Percentiles rank a stretch among this genome's conserved stretches.
These are phyloP conservation scores for Gynandropsis gynandra DNA, from an alignment of 345 rosid species.

Conservation along the genomic window DNA sequence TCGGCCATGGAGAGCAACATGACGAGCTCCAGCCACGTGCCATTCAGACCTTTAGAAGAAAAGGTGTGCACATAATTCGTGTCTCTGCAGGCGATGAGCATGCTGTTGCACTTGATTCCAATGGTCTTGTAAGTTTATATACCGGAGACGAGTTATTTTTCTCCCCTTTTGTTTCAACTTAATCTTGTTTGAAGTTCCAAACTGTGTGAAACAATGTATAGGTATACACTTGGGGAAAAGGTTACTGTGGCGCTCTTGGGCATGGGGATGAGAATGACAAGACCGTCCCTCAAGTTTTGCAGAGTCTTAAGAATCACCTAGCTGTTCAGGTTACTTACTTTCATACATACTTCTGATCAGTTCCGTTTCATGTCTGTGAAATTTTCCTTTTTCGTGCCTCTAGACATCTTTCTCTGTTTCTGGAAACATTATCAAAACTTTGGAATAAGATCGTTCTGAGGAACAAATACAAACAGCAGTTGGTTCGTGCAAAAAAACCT, in stretches of 20 bases:
- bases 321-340: slow-evolving; percentile 64
- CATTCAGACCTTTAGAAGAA: slow-evolving; percentile 68
- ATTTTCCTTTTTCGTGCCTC: too few relatives aligned
- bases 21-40: slow-evolving; percentile 73
- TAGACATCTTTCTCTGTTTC: too few relatives aligned
- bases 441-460: background rate
- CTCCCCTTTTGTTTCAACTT: background rate
- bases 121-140: slow-evolving; percentile 59
- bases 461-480: background rate
- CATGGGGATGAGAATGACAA: slow-evolving; percentile 95
- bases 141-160: too few relatives aligned
- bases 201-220: too few relatives aligned
- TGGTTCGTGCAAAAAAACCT: too few relatives aligned
- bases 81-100: slow-evolving; percentile 98
- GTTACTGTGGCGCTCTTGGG: slow-evolving; percentile 95
- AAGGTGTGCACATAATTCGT: slow-evolving; percentile 61
- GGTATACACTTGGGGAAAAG: slow-evolving; percentile 98
- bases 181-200: slow-evolving; percentile 4
- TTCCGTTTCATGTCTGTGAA: slow-evolving; percentile 5
- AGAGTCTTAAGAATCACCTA: slow-evolving; percentile 51
- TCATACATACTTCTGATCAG: background rate
- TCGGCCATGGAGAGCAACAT: slow-evolving; percentile 96
- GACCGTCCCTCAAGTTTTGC: slow-evolving; percentile 62
- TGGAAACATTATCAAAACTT: background rate
- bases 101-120: slow-evolving; percentile 90